Evolutionary conservation across 1,284 basidiomycete genomes (phyloP).

Genomic region (Marasmius fiardii): DNA sequence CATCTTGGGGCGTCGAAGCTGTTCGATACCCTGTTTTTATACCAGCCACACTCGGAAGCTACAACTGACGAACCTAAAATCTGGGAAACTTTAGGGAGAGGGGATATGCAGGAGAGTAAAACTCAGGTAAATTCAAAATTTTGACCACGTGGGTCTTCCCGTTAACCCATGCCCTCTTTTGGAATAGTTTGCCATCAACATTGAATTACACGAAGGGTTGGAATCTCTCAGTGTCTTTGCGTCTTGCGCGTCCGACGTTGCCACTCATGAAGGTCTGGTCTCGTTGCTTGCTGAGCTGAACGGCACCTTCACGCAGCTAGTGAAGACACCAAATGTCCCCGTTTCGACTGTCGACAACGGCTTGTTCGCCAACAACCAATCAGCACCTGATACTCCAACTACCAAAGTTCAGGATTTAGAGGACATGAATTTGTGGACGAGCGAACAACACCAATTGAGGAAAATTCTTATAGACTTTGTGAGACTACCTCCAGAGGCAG

Average conservation of each 20-base stretch:
- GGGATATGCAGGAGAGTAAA: constrained; percentile 28
- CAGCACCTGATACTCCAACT: constrained; percentile 14
- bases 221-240: constrained; percentile 32
- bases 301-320: constrained; percentile 23
- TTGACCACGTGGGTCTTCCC: neutral
- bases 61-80: constrained; percentile 15
- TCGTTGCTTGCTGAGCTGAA: constrained; percentile 26
- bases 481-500: constrained; percentile 7
- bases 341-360: constrained; percentile 11
- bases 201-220: constrained; percentile 38
- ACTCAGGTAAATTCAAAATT: constrained; percentile 32
- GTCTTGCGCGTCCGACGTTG: constrained; percentile 30
- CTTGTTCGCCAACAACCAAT: constrained; percentile 7
- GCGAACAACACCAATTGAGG: neutral
- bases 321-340: constrained; percentile 23
- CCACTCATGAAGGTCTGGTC: constrained; percentile 24
- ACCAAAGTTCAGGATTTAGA: neutral
- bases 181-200: constrained; percentile 44
- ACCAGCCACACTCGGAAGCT: constrained; percentile 31
- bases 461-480: constrained; percentile 9
- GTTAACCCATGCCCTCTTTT: neutral
- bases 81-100: constrained; percentile 33
- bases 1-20: constrained; percentile 29
- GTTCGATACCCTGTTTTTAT: constrained; percentile 46
- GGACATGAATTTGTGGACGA: neutral